Evolutionary conservation across 768 basidiomycete genomes (phyloP), one percentile per base, ranked within the genome.

Genomic region (Pleurotus cornucopiae): DNA sequence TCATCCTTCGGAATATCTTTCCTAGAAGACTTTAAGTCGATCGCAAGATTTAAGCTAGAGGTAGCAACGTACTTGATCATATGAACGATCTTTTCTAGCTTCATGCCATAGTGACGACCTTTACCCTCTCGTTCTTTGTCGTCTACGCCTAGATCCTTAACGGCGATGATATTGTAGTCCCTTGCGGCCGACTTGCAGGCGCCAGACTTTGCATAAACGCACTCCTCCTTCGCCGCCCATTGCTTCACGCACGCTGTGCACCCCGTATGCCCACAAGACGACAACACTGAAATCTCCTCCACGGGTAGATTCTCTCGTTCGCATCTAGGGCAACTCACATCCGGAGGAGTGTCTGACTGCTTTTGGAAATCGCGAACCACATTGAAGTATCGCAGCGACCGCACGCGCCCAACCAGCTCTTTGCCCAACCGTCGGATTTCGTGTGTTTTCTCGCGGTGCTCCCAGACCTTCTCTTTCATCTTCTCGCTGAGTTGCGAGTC

Each of bases 231-330:
- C 58, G 86, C 84, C 2, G 94, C 93, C 43, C 82, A 83, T 14
- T 74, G 71, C 58, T 73, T 79, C 60, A 97, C 89, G 64, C 92
- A 94, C 2, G 76, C 69, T 62, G 82, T 67, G 63, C 92, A 94
- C 2, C 94, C 93, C 64, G 83, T 85, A 67, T 98, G 94, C 6
- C 94, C 94, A 61, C 94, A 98, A 18, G 91, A 93, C 4, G 94
- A 95, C 34, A 96, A 76, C 3, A 97, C 87, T 18, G 91, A 88
- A 55, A 92, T 76, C 53, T 94, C 88, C 7, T 76, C 72, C 60
- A 86, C 76, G 2, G 82, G 82, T 38, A 90, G 69, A 56, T 73
- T 72, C 46, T 79, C 71, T 46, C 77, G 75, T 25, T 72, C 73
- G 62, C 91, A 94, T 39, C 68, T 67, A 4, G 86, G 84, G 60